Evolutionary conservation across 805 yeast genomes (phyloP).

Genomic region (Tanozyma kutaoensis): DNA sequence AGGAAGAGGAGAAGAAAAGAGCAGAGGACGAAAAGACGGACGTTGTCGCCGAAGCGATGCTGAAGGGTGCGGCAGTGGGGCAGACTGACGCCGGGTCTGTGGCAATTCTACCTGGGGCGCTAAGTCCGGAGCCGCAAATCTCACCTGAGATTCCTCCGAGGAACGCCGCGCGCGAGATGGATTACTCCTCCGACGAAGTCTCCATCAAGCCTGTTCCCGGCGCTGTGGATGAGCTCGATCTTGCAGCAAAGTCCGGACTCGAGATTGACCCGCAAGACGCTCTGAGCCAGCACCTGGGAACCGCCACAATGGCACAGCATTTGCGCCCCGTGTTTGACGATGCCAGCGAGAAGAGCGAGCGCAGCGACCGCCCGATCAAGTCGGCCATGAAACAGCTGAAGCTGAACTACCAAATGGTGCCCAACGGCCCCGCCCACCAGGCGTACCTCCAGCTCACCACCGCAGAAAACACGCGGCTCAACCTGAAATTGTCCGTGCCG

Average conservation of each 20-base stretch:
- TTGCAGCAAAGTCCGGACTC: too few relatives aligned
- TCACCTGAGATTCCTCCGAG: not conserved
- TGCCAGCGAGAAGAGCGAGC: not conserved
- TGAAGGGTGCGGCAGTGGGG: too few relatives aligned
- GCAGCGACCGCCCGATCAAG: slow-evolving; percentile 11
- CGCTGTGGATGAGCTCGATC: slow-evolving; percentile 12
- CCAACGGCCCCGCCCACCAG: slow-evolving; percentile 34
- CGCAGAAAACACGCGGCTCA: slow-evolving; percentile 66
- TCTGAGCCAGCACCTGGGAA: too few relatives aligned
- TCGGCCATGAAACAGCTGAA: slow-evolving; percentile 36
- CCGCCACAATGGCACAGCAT: slow-evolving; percentile 11
- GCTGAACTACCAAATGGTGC: slow-evolving; percentile 9
- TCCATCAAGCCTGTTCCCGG: slow-evolving; percentile 7
- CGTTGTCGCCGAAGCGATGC: too few relatives aligned
- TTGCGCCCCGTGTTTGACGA: slow-evolving; percentile 11
- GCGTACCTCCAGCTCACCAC: slow-evolving; percentile 62
- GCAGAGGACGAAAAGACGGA: too few relatives aligned
- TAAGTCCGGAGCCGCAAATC: too few relatives aligned
- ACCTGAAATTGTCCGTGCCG: slow-evolving; percentile 41
- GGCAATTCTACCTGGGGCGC: too few relatives aligned
- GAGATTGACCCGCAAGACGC: too few relatives aligned
- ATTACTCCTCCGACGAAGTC: slow-evolving; percentile 7
- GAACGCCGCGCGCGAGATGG: too few relatives aligned
- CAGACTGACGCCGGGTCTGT: too few relatives aligned
- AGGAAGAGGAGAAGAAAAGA: too few relatives aligned